Conservation (phyloP, 441 rosid genomes). For the Syzygium malaccense region DNA sequence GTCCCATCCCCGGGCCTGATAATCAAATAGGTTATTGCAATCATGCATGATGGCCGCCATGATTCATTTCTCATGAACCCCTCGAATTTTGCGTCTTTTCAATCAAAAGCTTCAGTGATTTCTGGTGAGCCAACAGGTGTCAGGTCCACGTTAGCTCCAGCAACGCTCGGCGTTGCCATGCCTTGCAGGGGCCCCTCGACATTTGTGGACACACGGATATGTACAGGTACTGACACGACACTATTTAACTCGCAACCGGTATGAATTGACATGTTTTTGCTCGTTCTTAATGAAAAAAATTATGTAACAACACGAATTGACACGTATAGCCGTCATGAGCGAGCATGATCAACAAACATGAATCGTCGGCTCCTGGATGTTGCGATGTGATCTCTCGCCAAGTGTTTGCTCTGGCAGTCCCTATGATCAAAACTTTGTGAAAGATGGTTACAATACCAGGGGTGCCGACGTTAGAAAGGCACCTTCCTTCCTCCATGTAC, state of each 20-base stretch:
- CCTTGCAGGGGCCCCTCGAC: not conserved
- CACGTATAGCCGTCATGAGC: not conserved
- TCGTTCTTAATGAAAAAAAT: not conserved
- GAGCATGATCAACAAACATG: not conserved
- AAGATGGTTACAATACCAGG: not conserved
- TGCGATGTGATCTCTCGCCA: not conserved
- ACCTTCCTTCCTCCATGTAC: not conserved
- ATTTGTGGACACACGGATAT: not conserved
- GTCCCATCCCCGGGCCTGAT: not conserved
- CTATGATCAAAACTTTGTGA: not conserved
- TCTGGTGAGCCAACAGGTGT: not conserved
- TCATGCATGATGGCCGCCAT: not conserved
- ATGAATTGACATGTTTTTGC: not conserved
- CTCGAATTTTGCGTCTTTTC: not conserved
- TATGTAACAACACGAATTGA: not conserved
- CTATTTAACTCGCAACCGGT: accelerated
- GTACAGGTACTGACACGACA: accelerated
- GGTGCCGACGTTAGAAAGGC: not conserved
- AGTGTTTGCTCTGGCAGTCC: not conserved
- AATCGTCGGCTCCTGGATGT: not conserved
- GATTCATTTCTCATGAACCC: not conserved
- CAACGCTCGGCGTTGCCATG: not conserved
- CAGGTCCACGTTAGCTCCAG: not conserved
- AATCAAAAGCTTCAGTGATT: not conserved
- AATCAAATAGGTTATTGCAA: not conserved